Evolutionary conservation across 805 yeast species (phyloP).

Genomic region (Kuraishia capsulata): DNA sequence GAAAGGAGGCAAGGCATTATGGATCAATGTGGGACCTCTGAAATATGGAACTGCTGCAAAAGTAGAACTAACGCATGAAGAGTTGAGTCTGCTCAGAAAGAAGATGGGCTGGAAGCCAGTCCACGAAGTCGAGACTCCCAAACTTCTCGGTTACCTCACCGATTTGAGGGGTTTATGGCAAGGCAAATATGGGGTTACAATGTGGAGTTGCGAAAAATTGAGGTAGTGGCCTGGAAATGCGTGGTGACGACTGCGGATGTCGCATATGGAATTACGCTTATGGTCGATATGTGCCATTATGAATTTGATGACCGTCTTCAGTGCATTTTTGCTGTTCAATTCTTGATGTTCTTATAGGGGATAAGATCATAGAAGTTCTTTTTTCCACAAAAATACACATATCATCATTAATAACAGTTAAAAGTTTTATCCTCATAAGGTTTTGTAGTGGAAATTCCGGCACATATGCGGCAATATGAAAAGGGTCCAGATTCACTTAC

Average conservation of each 20-base stretch:
- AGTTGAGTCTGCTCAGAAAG: constrained; percentile 42
- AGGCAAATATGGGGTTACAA: constrained; percentile 62
- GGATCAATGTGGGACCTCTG: constrained; percentile 92
- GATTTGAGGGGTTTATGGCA: constrained; percentile 64
- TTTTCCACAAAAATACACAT: too few species aligned
- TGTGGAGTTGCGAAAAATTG: constrained; percentile 33
- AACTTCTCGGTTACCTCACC: constrained; percentile 55
- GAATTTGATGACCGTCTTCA: too few species aligned
- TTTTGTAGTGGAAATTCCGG: too few species aligned
- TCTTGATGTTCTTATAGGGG: too few species aligned
- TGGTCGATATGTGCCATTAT: too few species aligned
- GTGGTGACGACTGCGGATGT: background rate
- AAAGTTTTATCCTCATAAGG: too few species aligned
- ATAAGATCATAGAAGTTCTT: too few species aligned
- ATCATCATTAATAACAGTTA: too few species aligned
- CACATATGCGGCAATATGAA: too few species aligned
- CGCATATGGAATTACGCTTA: background rate
- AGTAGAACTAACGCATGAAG: constrained; percentile 68
- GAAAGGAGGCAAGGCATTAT: constrained; percentile 34
- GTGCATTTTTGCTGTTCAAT: too few species aligned
- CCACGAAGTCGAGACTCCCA: constrained; percentile 20
- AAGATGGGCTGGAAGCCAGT: constrained; percentile 56
- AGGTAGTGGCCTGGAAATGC: too few species aligned
- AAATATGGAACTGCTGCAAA: constrained; percentile 83
- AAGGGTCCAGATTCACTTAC: too few species aligned